Percentiles rank a stretch among this genome's conserved stretches.
Evolutionary conservation across 2,329 filamentous ascomycete species (phyloP).

Genomic region (Fusarium fujikuroi): DNA sequence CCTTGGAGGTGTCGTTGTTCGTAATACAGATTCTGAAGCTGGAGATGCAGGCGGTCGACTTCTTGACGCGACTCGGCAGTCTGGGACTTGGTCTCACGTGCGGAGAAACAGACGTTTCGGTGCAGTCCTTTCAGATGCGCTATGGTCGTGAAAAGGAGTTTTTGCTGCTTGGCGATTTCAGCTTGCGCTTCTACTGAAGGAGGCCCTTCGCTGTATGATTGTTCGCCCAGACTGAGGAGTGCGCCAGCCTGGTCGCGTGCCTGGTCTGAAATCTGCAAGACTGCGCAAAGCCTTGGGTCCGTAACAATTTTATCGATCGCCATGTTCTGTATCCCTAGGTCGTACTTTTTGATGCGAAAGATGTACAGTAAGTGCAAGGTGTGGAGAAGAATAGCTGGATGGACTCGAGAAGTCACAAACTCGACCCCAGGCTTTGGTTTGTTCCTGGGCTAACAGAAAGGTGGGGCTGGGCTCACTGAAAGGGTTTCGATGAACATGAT

Average conservation of each 20-base stretch:
- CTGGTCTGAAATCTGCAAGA: conserved; percentile 77
- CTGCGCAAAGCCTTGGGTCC: conserved; percentile 67
- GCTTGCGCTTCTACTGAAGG: conserved; percentile 61
- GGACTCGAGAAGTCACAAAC: conserved; percentile 1
- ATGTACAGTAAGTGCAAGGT: not conserved
- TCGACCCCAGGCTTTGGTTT: conserved; percentile 8
- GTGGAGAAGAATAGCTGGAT: not conserved
- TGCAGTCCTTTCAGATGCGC: conserved; percentile 85
- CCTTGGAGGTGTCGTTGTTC: conserved; percentile 91
- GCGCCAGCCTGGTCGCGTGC: conserved; percentile 77
- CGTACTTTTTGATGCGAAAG: not conserved
- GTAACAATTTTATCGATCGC: conserved; percentile 54
- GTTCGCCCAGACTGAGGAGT: conserved; percentile 66
- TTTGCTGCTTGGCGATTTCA: conserved; percentile 79
- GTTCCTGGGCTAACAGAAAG: conserved; percentile 19
- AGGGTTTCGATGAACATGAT: not conserved
- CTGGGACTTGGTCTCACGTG: conserved; percentile 84
- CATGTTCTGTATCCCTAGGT: conserved; percentile 43
- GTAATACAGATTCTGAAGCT: conserved; percentile 96
- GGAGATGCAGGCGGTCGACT: conserved; percentile 89
- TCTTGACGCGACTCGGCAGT: conserved; percentile 91
- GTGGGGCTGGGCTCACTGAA: not conserved
- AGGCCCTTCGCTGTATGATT: conserved; percentile 54
- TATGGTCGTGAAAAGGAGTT: conserved; percentile 80
- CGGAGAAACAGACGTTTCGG: conserved; percentile 80